phyloP scores from a whole-genome alignment of 192 early-diverging fungal genomes.

The Chytriomyces hyalinus region DNA sequence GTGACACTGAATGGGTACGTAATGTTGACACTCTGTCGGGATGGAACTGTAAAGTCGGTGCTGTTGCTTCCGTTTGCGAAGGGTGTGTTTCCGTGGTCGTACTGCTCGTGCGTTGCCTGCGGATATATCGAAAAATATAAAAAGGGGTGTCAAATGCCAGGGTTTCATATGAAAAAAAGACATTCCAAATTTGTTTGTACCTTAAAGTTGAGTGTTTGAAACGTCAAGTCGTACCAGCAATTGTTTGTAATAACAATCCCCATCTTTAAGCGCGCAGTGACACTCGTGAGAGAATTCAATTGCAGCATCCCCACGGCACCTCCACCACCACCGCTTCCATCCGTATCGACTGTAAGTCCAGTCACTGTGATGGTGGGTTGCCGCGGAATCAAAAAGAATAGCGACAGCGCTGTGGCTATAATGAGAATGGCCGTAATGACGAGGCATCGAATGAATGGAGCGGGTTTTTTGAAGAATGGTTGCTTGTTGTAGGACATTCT shows the following conservation, averaged over 20 bases:
- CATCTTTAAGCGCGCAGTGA: background rate
- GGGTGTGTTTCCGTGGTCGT: background rate
- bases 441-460: background rate
- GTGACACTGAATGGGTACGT: background rate
- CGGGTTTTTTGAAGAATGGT: background rate
- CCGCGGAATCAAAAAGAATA: background rate
- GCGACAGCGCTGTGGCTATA: background rate
- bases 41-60: background rate
- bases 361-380: background rate
- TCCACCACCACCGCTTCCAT: no score
- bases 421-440: background rate
- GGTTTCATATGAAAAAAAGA: no score
- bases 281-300: background rate
- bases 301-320: background rate
- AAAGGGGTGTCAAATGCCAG: no score
- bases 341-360: no score
- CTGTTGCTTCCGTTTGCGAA: background rate
- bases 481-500: no score
- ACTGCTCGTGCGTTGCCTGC: background rate
- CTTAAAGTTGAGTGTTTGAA: background rate
- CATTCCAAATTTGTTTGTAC: background rate
- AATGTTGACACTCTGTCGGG: background rate
- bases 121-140: background rate
- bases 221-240: background rate
- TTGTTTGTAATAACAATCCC: background rate